phyloP scores from a whole-genome alignment of 108 stramenopile species.

The Nannochloropsis gaditana region DNA sequence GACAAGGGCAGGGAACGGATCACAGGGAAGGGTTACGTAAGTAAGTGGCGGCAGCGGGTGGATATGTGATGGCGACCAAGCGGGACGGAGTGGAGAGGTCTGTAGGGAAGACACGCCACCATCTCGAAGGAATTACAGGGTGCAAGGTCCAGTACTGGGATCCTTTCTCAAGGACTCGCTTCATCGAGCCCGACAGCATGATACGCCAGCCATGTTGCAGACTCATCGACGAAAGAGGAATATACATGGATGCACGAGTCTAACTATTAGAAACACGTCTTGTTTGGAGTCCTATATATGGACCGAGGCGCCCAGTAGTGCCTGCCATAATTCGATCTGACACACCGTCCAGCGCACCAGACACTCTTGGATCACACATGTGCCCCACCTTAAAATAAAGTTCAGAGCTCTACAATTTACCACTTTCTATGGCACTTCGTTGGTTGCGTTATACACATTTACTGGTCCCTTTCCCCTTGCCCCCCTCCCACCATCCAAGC shows the following conservation, averaged over 20 bases:
- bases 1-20: not conserved
- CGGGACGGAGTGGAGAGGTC: not conserved
- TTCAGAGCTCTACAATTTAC: not conserved
- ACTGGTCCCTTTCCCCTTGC: no score
- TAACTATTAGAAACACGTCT: no score
- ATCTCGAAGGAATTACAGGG: not conserved
- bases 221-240: no score
- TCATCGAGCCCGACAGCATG: no score
- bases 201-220: no score
- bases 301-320: no score
- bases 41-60: not conserved
- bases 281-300: no score
- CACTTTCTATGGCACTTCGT: not conserved
- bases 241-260: no score
- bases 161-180: not conserved
- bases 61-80: not conserved
- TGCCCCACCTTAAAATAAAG: not conserved
- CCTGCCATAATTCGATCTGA: no score
- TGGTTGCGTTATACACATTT: no score
- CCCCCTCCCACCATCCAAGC: not conserved
- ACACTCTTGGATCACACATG: not conserved
- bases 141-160: not conserved
- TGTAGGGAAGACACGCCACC: not conserved
- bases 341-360: no score
- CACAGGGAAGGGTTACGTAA: not conserved